phyloP scores from a whole-genome alignment of 2,329 filamentous ascomycete genomes.

The Fusarium globosum region DNA sequence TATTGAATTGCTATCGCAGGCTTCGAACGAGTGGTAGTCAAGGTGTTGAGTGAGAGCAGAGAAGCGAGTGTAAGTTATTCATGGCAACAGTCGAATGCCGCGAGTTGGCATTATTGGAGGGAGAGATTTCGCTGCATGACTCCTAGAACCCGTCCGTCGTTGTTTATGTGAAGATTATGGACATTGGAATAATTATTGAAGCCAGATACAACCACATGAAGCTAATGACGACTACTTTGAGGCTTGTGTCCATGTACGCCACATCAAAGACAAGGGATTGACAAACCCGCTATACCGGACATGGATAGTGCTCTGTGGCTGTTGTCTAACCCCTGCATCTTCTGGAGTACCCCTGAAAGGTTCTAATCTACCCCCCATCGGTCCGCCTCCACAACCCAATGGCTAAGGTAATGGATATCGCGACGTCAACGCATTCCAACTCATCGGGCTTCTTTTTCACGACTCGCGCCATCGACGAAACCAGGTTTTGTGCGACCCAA shows the following conservation, averaged over 20 bases:
- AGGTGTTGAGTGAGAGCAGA: not conserved
- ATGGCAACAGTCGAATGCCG: constrained; percentile 14
- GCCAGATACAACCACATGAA: constrained; percentile 23
- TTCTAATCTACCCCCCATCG: constrained; percentile 9
- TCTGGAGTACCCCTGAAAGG: constrained; percentile 36
- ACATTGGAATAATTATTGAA: constrained; percentile 10
- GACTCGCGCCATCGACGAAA: constrained; percentile 32
- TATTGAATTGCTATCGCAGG: not conserved
- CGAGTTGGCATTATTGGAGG: constrained; percentile 1
- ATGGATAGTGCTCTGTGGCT: constrained; percentile 30
- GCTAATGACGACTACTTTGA: constrained; percentile 31
- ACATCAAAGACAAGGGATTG: not conserved
- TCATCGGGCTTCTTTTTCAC: constrained; percentile 9
- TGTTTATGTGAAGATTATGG: not conserved
- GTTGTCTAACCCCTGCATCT: constrained; percentile 31
- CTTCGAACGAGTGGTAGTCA: constrained; percentile 1
- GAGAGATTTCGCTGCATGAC: constrained; percentile 6
- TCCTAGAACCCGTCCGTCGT: not conserved
- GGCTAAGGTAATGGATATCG: constrained; percentile 18
- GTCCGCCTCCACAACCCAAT: constrained; percentile 26
- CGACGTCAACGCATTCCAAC: constrained; percentile 39
- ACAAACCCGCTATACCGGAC: constrained; percentile 2
- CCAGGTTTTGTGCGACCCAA: constrained; percentile 17
- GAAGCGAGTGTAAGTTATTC: not conserved
- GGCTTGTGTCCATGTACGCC: constrained; percentile 17